phyloP scores from a whole-genome alignment of 768 basidiomycete genomes.

The Mycena epipterygia region DNA sequence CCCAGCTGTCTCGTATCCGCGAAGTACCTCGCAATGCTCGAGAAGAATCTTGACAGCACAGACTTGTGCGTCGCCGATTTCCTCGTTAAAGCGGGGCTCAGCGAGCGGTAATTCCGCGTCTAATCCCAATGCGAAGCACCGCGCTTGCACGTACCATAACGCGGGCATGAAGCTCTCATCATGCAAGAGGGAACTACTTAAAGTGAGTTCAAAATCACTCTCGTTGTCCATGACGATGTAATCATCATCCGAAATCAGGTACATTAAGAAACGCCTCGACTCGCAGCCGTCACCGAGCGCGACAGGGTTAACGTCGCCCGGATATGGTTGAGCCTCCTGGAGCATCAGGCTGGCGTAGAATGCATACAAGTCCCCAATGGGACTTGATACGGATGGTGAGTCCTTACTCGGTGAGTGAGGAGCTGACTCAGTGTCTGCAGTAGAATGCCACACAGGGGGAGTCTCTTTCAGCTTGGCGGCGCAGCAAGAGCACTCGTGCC shows the following conservation, averaged over 20 bases:
- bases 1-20: not conserved
- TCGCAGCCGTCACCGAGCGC: not conserved
- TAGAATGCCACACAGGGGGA: too few species aligned
- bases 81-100: not conserved
- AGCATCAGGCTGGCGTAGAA: not conserved
- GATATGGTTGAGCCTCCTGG: not conserved
- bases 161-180: not conserved
- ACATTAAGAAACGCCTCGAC: not conserved
- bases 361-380: constrained; percentile 1
- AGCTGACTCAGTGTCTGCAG: too few species aligned
- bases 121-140: not conserved
- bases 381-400: not conserved
- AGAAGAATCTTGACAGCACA: not conserved
- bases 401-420: too few species aligned
- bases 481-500: too few species aligned
- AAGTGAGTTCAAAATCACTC: not conserved
- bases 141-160: not conserved
- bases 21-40: not conserved
- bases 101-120: not conserved
- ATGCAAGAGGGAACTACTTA: not conserved
- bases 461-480: too few species aligned
- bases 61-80: not conserved
- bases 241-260: not conserved
- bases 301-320: not conserved
- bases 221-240: not conserved